phyloP scores from a whole-genome alignment of 1,284 basidiomycete species.

The Gymnopus androsaceus region DNA sequence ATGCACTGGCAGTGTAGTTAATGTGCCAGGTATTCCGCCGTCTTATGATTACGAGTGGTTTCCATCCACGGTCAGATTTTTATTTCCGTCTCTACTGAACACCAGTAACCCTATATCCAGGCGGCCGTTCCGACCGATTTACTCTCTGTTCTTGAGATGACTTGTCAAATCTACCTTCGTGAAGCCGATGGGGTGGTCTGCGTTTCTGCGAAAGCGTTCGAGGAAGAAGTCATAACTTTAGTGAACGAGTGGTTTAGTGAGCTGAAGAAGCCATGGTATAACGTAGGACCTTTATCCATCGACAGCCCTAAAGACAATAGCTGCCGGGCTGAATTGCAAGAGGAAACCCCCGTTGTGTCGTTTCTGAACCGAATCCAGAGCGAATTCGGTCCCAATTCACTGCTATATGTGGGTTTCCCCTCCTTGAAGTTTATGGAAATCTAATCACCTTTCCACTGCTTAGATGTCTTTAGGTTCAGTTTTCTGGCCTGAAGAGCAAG shows the following conservation, averaged over 20 bases:
- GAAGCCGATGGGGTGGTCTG: conserved; percentile 7
- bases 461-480: conserved; percentile 11
- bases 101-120: no score
- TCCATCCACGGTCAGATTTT: no score
- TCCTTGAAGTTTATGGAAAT: neutral
- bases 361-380: conserved; percentile 7
- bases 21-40: conserved; percentile 1
- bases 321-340: neutral
- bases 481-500: conserved; percentile 1
- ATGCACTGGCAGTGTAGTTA: neutral
- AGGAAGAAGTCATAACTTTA: neutral
- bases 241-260: conserved; percentile 10
- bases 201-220: conserved; percentile 1
- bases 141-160: neutral
- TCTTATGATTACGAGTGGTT: conserved; percentile 12
- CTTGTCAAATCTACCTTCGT: conserved; percentile 4
- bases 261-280: neutral
- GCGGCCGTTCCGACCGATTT: no score
- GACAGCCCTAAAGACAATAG: neutral
- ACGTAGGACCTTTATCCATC: conserved; percentile 4
- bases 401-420: conserved; percentile 7
- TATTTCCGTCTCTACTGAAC: no score
- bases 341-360: neutral
- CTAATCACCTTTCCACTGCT: neutral
- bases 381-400: neutral